These are phyloP conservation scores for Hericium rajendrae DNA, from an alignment of 768 basidiomycete genomes.

Conservation along the genomic window DNA sequence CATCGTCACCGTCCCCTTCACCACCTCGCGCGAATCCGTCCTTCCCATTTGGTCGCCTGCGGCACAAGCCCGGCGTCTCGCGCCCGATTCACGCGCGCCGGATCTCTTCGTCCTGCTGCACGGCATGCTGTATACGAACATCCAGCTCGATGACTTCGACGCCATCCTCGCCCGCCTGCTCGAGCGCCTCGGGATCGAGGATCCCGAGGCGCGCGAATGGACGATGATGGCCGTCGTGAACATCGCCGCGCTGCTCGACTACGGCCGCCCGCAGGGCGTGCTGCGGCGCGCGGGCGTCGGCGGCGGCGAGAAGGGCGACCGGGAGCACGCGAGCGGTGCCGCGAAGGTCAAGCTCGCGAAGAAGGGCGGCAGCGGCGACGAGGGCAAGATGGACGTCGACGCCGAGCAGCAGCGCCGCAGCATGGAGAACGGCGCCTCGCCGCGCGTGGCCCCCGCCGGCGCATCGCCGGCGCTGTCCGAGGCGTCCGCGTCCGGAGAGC, in stretches of 20 bases:
- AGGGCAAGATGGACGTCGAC: conserved; percentile 59
- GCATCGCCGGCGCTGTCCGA: conserved; percentile 25
- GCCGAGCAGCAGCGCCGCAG: conserved; percentile 29
- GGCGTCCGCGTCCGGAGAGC: conserved; percentile 15
- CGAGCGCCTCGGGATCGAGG: conserved; percentile 78
- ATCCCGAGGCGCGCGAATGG: conserved; percentile 82
- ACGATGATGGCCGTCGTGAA: conserved; percentile 93
- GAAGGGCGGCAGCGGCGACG: conserved; percentile 26
- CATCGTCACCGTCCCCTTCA: conserved; percentile 83
- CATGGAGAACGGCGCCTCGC: conserved; percentile 16
- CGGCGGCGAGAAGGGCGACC: conserved; percentile 19
- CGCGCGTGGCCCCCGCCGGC: conserved; percentile 18
- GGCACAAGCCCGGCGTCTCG: conserved; percentile 62
- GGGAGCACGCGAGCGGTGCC: conserved; percentile 25
- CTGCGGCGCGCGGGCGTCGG: conserved; percentile 49
- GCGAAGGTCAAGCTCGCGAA: conserved; percentile 30
- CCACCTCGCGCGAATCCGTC: conserved; percentile 82
- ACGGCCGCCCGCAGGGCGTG: conserved; percentile 66
- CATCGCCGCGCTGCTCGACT: conserved; percentile 76
- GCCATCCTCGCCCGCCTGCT: conserved; percentile 75
- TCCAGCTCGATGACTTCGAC: conserved; percentile 86
- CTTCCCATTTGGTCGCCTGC: conserved; percentile 79
- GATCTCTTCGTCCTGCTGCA: conserved; percentile 90
- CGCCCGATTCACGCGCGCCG: conserved; percentile 61
- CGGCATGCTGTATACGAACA: conserved; percentile 95